Percentiles rank a stretch among this genome's conserved stretches.
These are phyloP conservation scores for Fagopyrum homotropicum DNA, from an alignment of 148 eudicot species.

Conservation along the genomic window DNA sequence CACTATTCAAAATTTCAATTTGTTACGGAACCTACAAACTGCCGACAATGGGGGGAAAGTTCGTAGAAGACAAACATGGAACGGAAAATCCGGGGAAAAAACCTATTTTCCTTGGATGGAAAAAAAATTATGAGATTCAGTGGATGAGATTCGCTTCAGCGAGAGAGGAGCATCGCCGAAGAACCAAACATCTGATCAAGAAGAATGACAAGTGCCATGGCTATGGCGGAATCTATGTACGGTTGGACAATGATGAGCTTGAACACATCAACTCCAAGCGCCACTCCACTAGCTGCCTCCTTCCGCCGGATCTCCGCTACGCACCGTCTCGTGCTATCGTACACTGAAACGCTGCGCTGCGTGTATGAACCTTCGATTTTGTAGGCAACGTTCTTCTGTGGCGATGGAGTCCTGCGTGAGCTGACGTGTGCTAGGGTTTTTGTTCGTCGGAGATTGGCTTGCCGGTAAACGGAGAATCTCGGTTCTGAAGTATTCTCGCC, in stretches of 20 bases:
- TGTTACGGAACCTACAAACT: neutral
- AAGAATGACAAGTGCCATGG: conserved; percentile 65
- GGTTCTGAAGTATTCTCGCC: conserved; percentile 49
- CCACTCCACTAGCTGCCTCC: conserved; percentile 47
- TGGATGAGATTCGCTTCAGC: neutral
- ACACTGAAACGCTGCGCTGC: conserved; percentile 36
- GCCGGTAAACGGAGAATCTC: conserved; percentile 32
- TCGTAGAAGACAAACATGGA: too few species aligned
- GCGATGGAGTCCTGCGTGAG: neutral
- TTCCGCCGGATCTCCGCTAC: conserved; percentile 64
- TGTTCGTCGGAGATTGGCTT: conserved; percentile 25
- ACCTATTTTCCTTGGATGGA: neutral
- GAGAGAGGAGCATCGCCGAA: neutral
- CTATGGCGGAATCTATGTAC: conserved; percentile 32
- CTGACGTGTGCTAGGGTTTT: conserved; percentile 40
- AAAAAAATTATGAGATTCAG: neutral
- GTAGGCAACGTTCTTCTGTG: conserved; percentile 21
- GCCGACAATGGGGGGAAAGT: neutral
- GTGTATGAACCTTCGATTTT: conserved; percentile 62
- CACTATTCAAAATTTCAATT: neutral
- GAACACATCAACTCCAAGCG: conserved; percentile 54
- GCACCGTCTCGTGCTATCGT: conserved; percentile 36
- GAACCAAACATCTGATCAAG: conserved; percentile 73
- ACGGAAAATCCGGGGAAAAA: too few species aligned
- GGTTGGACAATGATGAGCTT: conserved; percentile 32